phyloP scores from a whole-genome alignment of 208 protist species.

The Crithidia sp. region DNA sequence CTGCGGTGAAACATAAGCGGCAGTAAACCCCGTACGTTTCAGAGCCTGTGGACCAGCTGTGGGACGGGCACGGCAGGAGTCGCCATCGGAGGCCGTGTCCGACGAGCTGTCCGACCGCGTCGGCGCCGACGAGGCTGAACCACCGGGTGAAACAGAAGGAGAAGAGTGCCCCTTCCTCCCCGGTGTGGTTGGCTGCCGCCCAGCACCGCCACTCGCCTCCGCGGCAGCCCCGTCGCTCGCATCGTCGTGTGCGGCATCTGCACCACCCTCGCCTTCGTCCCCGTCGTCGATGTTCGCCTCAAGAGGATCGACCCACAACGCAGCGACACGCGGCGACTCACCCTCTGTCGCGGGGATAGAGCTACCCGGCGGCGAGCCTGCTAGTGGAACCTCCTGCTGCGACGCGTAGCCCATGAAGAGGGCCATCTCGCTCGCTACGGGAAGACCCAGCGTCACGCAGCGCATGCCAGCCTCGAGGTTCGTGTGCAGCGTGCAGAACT shows the following conservation, averaged over 20 bases:
- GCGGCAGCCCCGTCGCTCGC: background rate
- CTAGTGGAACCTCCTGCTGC: background rate
- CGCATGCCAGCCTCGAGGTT: conserved; percentile 21
- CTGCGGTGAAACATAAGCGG: conserved; percentile 15
- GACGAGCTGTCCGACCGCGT: conserved; percentile 6
- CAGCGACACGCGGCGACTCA: conserved; percentile 1
- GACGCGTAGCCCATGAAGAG: conserved; percentile 24
- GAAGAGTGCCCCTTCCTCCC: no score
- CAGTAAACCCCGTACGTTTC: conserved; percentile 1
- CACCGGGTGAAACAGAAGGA: no score
- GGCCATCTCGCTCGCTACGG: conserved; percentile 15
- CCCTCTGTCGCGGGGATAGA: background rate
- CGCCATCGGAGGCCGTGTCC: conserved; percentile 9
- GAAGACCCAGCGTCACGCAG: conserved; percentile 10
- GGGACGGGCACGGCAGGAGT: conserved; percentile 1
- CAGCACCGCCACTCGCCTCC: background rate
- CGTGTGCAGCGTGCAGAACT: conserved; percentile 23
- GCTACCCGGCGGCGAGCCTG: background rate
- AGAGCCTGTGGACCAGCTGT: background rate
- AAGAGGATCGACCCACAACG: conserved; percentile 22
- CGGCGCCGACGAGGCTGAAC: background rate
- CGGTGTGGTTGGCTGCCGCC: background rate
- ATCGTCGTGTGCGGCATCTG: background rate
- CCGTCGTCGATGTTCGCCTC: background rate
- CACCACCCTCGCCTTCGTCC: background rate